Conservation (phyloP, 2,329 filamentous ascomycete genomes). For the Rasamsonia emersonii region DNA sequence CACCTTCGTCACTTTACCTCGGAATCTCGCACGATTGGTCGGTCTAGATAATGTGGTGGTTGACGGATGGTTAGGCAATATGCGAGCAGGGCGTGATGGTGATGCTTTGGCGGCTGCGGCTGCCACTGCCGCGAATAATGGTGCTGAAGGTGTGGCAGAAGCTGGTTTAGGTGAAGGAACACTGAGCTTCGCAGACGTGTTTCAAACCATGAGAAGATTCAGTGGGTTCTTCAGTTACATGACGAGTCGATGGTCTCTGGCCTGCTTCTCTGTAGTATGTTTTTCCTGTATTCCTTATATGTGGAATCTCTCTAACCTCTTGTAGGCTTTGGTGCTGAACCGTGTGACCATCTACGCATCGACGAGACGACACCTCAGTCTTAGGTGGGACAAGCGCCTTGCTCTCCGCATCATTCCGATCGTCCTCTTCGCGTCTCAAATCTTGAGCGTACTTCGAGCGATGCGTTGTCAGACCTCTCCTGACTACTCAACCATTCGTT, state of each 20-base stretch:
- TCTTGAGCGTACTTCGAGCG: slow-evolving; percentile 63
- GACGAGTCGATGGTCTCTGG: slow-evolving; percentile 84
- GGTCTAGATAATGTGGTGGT: slow-evolving; percentile 20
- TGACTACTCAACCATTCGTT: slow-evolving; percentile 60
- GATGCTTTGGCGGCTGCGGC: slow-evolving; percentile 35
- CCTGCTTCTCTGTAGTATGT: slow-evolving; percentile 67
- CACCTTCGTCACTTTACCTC: slow-evolving; percentile 26
- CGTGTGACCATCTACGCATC: slow-evolving; percentile 90
- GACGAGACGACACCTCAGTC: slow-evolving; percentile 66
- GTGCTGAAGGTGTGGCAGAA: slow-evolving; percentile 24
- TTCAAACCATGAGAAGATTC: slow-evolving; percentile 56
- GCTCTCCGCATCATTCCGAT: slow-evolving; percentile 64
- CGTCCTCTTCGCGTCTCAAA: slow-evolving; percentile 59
- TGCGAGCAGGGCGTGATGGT: slow-evolving; percentile 17
- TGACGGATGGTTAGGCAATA: slow-evolving; percentile 16
- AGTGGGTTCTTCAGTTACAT: slow-evolving; percentile 84
- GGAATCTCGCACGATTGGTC: slow-evolving; percentile 20
- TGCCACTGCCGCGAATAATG: slow-evolving; percentile 25
- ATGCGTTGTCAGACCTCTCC: slow-evolving; percentile 87
- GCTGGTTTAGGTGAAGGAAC: slow-evolving; percentile 25
- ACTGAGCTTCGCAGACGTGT: slow-evolving; percentile 34
- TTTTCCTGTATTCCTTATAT: slow-evolving; percentile 1
- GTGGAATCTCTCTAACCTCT: slow-evolving; percentile 7
- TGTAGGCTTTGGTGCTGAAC: slow-evolving; percentile 72
- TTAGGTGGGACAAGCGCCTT: slow-evolving; percentile 65